These are phyloP conservation scores for Leishmania arabica DNA, from an alignment of 208 protist species.

Conservation along the genomic window DNA sequence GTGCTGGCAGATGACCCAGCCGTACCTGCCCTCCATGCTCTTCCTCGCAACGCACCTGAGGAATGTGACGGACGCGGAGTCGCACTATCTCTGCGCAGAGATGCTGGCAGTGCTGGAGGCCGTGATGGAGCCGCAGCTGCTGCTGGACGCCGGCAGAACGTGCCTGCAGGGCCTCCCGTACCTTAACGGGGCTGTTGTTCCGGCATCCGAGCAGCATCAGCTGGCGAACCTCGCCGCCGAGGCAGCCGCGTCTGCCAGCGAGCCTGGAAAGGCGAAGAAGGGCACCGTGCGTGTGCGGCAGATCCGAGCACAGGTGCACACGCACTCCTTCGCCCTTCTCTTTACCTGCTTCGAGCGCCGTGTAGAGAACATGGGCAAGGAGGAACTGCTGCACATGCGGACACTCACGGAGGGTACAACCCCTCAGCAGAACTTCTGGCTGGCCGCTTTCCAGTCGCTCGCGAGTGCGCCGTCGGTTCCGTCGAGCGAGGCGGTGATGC, in stretches of 20 bases:
- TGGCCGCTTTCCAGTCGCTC: conserved; percentile 76
- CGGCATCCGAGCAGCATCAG: conserved; percentile 33
- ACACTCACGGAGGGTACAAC: conserved; percentile 56
- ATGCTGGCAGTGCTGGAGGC: conserved; percentile 84
- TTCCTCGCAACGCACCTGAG: conserved; percentile 54
- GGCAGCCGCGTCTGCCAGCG: conserved; percentile 8
- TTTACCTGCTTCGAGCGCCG: conserved; percentile 73
- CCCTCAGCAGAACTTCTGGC: conserved; percentile 79
- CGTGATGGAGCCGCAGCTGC: conserved; percentile 83
- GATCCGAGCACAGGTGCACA: conserved; percentile 58
- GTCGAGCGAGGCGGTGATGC: conserved; percentile 62
- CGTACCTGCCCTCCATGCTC: conserved; percentile 63
- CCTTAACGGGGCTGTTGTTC: conserved; percentile 40
- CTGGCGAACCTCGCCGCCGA: conserved; percentile 16
- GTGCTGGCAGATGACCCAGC: conserved; percentile 87
- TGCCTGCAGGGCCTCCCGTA: conserved; percentile 68
- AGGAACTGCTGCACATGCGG: conserved; percentile 74
- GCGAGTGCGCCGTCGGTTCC: conserved; percentile 58
- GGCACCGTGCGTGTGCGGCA: conserved; percentile 15
- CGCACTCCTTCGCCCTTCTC: conserved; percentile 76
- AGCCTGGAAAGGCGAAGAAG: conserved; percentile 16
- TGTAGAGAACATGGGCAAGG: conserved; percentile 65
- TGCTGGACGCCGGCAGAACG: conserved; percentile 67
- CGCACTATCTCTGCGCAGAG: conserved; percentile 72
- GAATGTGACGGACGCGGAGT: conserved; percentile 67